Conservation (phyloP, 1,139 yeast genomes). For the Taphrina betulina region DNA sequence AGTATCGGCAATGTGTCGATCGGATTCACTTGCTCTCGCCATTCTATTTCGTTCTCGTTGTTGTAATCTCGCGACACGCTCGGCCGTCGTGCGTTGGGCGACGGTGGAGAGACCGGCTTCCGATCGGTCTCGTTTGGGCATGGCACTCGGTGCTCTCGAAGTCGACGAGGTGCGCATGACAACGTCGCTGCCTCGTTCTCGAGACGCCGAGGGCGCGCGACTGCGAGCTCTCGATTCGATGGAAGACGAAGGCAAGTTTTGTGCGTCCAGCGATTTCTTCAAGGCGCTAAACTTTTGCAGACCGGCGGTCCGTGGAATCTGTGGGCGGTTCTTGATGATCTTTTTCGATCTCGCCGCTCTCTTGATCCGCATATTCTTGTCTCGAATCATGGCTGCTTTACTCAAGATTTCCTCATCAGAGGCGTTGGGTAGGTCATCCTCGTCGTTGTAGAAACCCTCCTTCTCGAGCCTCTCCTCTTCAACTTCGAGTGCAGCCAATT, state of each 20-base stretch:
- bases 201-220: slow-evolving; percentile 47
- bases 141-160: slow-evolving; percentile 46
- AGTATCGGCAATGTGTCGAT: slow-evolving; percentile 80
- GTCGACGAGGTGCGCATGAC: slow-evolving; percentile 58
- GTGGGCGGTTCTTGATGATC: slow-evolving; percentile 71
- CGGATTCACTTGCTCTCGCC: slow-evolving; percentile 95
- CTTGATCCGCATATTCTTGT: slow-evolving; percentile 90
- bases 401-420: slow-evolving; percentile 72
- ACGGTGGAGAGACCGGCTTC: slow-evolving; percentile 80
- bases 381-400: slow-evolving; percentile 93
- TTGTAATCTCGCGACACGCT: slow-evolving; percentile 79
- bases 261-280: slow-evolving; percentile 83
- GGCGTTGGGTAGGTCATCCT: slow-evolving; percentile 51
- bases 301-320: slow-evolving; percentile 88
- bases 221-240: slow-evolving; percentile 49
- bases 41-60: slow-evolving; percentile 90
- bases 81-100: slow-evolving; percentile 79
- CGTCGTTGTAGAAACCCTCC: slow-evolving; percentile 95
- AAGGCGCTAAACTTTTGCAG: slow-evolving; percentile 73
- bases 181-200: slow-evolving; percentile 72
- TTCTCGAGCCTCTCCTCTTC: slow-evolving; percentile 91
- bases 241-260: slow-evolving; percentile 81
- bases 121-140: slow-evolving; percentile 70
- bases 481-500: slow-evolving; percentile 90
- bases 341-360: slow-evolving; percentile 84